These are phyloP conservation scores for Boletus sp. DNA, from an alignment of 768 basidiomycete genomes.

Conservation along the genomic window DNA sequence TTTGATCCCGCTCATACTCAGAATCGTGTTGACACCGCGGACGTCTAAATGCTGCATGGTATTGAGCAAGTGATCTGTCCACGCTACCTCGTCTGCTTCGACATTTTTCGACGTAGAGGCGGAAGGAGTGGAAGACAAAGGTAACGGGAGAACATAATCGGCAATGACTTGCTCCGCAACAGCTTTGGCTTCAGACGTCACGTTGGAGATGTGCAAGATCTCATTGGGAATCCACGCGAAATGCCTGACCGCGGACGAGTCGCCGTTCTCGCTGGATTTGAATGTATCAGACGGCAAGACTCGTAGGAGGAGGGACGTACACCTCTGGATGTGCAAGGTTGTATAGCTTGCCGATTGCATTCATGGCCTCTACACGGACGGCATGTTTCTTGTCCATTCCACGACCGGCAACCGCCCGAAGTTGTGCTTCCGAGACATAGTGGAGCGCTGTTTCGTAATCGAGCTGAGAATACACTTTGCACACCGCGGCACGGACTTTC, in stretches of 20 bases:
- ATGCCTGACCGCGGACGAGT: conserved; percentile 66
- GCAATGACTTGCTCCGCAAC: conserved; percentile 65
- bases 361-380: conserved; percentile 76
- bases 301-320: conserved; percentile 44
- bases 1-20: conserved; percentile 64
- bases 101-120: conserved; percentile 43
- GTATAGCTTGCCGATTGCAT: conserved; percentile 74
- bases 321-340: conserved; percentile 85
- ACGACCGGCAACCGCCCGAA: conserved; percentile 66
- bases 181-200: conserved; percentile 57
- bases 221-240: conserved; percentile 92
- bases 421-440: conserved; percentile 62
- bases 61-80: conserved; percentile 81
- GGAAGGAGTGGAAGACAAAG: conserved; percentile 39
- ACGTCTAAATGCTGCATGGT: conserved; percentile 71
- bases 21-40: conserved; percentile 52
- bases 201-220: conserved; percentile 56
- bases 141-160: conserved; percentile 83
- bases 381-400: conserved; percentile 78
- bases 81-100: conserved; percentile 74
- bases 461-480: conserved; percentile 75
- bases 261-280: conserved; percentile 69
- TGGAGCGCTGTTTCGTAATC: conserved; percentile 92
- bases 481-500: conserved; percentile 81
- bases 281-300: conserved; percentile 1